These are phyloP conservation scores for Tripterygium wilfordii DNA, from an alignment of 177 flowering plant species.

Conservation along the genomic window DNA sequence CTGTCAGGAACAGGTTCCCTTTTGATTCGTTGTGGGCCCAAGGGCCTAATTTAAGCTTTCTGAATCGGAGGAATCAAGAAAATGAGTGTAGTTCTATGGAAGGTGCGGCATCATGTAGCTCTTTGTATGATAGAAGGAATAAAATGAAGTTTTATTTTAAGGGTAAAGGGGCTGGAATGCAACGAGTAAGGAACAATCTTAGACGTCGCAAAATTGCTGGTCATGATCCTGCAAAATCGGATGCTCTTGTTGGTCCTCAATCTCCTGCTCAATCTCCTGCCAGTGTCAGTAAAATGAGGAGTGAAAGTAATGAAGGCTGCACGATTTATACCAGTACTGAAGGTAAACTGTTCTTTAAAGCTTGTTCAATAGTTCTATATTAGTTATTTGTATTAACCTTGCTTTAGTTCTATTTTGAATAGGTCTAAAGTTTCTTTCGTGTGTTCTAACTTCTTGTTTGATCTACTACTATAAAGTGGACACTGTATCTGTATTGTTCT, in stretches of 20 bases:
- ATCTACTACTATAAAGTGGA: too few species aligned
- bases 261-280: constrained; percentile 10
- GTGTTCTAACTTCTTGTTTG: neutral
- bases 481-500: too few species aligned
- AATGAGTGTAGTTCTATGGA: constrained; percentile 26
- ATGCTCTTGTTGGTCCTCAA: too few species aligned
- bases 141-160: constrained; percentile 24
- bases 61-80: constrained; percentile 8
- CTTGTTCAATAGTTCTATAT: too few species aligned
- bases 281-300: constrained; percentile 5
- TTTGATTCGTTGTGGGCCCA: constrained; percentile 37
- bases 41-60: constrained; percentile 7
- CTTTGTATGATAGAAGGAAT: constrained; percentile 19
- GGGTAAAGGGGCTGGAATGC: constrained; percentile 34
- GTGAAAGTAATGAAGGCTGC: constrained; percentile 8
- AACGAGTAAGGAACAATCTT: constrained; percentile 22
- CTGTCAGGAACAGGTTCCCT: constrained; percentile 50
- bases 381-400: too few species aligned
- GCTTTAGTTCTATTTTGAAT: neutral
- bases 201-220: constrained; percentile 27
- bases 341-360: constrained; percentile 2
- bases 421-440: neutral
- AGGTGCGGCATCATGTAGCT: constrained; percentile 48
- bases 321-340: constrained; percentile 6
- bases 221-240: constrained; percentile 14